Conservation (phyloP, 2,329 filamentous ascomycete genomes). For the Lecanicillium sp. region DNA sequence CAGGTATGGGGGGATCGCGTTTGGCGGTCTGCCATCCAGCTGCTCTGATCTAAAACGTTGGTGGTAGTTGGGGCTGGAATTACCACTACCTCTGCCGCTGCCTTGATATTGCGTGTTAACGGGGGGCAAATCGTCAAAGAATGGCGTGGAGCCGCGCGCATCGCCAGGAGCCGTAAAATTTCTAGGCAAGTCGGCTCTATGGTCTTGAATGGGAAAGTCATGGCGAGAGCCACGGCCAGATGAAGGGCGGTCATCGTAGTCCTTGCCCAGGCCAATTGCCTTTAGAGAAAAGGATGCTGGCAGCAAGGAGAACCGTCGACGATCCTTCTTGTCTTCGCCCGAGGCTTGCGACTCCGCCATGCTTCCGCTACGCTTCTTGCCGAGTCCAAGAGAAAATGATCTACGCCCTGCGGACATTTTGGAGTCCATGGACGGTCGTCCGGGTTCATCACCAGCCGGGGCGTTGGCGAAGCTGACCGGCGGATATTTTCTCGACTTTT, state of each 20-base stretch:
- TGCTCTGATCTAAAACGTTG: slow-evolving; percentile 33
- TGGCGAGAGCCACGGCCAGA: slow-evolving; percentile 42
- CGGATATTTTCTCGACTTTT: slow-evolving; percentile 68
- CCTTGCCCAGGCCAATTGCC: slow-evolving; percentile 51
- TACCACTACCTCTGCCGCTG: slow-evolving; percentile 24
- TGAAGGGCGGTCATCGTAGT: slow-evolving; percentile 37
- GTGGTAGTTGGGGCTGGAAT: slow-evolving; percentile 29
- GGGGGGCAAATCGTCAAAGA: slow-evolving; percentile 25
- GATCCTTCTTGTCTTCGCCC: slow-evolving; percentile 49
- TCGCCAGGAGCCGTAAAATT: slow-evolving; percentile 27
- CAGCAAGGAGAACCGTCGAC: slow-evolving; percentile 64
- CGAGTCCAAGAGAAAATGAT: slow-evolving; percentile 61
- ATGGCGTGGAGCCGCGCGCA: slow-evolving; percentile 25
- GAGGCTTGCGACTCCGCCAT: slow-evolving; percentile 48
- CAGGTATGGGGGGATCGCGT: slow-evolving; percentile 38
- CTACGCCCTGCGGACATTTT: slow-evolving; percentile 45
- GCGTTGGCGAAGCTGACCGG: slow-evolving; percentile 83
- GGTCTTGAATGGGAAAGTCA: slow-evolving; percentile 43
- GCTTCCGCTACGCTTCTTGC: slow-evolving; percentile 63
- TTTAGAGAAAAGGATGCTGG: slow-evolving; percentile 57
- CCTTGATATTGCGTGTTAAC: slow-evolving; percentile 22
- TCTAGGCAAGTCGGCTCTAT: slow-evolving; percentile 18
- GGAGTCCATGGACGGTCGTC: slow-evolving; percentile 62
- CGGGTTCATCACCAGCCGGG: slow-evolving; percentile 48
- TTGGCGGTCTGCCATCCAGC: slow-evolving; percentile 30